Evolutionary conservation across 768 basidiomycete species (phyloP), one percentile per base, ranked within the genome.

Genomic region (Suillus americanus): DNA sequence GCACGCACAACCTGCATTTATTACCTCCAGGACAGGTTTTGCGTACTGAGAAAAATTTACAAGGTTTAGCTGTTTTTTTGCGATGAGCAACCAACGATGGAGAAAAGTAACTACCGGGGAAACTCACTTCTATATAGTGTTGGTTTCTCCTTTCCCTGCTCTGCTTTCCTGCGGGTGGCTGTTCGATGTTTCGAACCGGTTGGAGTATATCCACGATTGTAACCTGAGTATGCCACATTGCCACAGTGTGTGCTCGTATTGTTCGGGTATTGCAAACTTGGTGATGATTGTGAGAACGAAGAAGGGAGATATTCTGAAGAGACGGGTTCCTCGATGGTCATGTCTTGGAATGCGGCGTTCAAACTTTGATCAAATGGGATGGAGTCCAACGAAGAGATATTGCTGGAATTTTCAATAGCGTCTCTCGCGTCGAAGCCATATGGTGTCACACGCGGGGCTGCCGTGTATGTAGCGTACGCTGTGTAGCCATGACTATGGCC

Each of bases 1-100:
- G 35, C 57, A 76, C 87, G 74, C 56, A 88, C 87, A 89, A 89
- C 35, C 85, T 87, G 66, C 87, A 89, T 23, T 74, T 77, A 61
- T 78, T 79, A 13, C 86, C 87, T 66, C 79, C 83, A 1, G 84
- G 81, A 70, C 87, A 89, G 30, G 74, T 74, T 20, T 79, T 81
- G 40, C 79, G 81, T 2, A 73, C 67, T 33, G 75, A 75, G 69
- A 79, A 86, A 70, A 84, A 88, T 71, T 83, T 86, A 74, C 87
- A 89, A 33, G 82, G 83, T 64, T 88, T 88, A 1, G 86, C 87
- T 89, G 61, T n/a, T 28, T n/a, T 51, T 43, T 35, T 37, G 61
- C 28, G 40, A 41, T 59, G 18, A 41, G 18, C 18, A 28, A 41
- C 40, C 18, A 28, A 59, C 28, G 1, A 13, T 10, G 12, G 25